Base-by-base conservation (phyloP, 805 yeast genomes). In the Ogataea haglerorum region DNA sequence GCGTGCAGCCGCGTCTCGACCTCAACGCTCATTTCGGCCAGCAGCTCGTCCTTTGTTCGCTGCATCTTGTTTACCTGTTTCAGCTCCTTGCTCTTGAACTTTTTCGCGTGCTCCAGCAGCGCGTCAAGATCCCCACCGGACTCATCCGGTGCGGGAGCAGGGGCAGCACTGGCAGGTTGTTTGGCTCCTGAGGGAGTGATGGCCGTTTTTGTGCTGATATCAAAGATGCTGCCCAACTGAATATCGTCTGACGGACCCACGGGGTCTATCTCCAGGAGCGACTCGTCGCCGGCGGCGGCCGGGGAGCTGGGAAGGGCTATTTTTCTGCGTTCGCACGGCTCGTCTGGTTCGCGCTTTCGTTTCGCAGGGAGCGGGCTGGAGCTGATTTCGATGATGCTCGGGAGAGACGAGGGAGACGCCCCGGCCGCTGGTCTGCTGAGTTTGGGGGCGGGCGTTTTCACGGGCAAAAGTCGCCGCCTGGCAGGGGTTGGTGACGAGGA, bases 21-120 rank as follows among this genome's bases (percentile, higher is more conserved):
- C 12, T 65, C 64, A 0, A 80, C 44, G 4, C 67, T 61, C 70
- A 82, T 76, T 42, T 76, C 78, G 2, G 62, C 47, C 21, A 77
- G 54, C 4, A 80, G 59, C 25, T 76, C 81, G 6, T 69, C 77
- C 51, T 73, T 78, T 16, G 70, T 60, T 36, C 78, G 57, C 3
- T 51, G 57, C 1, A 53, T 49, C 41, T 64, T 69, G 47, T 75
- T 76, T 1, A 60, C 52, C 31, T 54, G 51, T 23, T 53, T 56
- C 22, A 63, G 40, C 14, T 40, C 32, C 19, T 46, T 41, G 1
- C 52, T 45, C 14, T 54, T 46, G 2, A 42, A 30, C 1, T 25
- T 24, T 30, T 38, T 53, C 2, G 60, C 55, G 16, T 42, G 35
- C 5, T 51, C 48, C 10, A 61, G 34, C 39, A 60, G 36, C 4